Percentiles rank a stretch among this genome's conserved stretches.
Evolutionary conservation across 805 yeast genomes (phyloP).

Genomic region (Cyberlindnera euphorbiae): DNA sequence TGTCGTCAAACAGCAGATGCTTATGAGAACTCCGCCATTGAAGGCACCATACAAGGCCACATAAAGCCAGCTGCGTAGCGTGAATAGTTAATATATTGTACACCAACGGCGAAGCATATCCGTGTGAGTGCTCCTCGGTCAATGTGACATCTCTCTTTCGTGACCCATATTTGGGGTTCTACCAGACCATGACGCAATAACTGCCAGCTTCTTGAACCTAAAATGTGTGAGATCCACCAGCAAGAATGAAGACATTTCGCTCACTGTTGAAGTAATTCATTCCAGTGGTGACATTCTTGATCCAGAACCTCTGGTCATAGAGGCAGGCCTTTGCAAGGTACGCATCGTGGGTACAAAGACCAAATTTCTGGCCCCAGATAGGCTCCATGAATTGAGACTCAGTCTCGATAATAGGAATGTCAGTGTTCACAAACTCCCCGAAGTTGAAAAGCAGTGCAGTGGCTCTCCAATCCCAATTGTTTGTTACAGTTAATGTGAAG

Average conservation of each 20-base stretch:
- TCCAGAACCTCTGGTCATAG: background rate
- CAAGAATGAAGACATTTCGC: constrained; percentile 2
- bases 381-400: constrained; percentile 2
- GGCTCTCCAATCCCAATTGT: constrained; percentile 8
- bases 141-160: no score
- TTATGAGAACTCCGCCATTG: no score
- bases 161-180: constrained; percentile 2
- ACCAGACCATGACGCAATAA: constrained; percentile 2
- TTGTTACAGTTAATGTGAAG: background rate
- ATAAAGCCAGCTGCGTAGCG: no score
- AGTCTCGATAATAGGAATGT: constrained; percentile 2
- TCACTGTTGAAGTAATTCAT: background rate
- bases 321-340: constrained; percentile 1
- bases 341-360: constrained; percentile 5
- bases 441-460: constrained; percentile 2
- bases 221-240: background rate
- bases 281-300: background rate
- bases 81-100: no score
- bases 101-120: no score
- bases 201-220: background rate
- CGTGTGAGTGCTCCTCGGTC: no score
- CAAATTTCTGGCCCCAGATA: constrained; percentile 4
- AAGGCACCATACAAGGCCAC: no score
- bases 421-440: background rate
- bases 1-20: no score